Conservation (phyloP, 2,329 filamentous ascomycete genomes). For the Ceratocystis ficicola region DNA sequence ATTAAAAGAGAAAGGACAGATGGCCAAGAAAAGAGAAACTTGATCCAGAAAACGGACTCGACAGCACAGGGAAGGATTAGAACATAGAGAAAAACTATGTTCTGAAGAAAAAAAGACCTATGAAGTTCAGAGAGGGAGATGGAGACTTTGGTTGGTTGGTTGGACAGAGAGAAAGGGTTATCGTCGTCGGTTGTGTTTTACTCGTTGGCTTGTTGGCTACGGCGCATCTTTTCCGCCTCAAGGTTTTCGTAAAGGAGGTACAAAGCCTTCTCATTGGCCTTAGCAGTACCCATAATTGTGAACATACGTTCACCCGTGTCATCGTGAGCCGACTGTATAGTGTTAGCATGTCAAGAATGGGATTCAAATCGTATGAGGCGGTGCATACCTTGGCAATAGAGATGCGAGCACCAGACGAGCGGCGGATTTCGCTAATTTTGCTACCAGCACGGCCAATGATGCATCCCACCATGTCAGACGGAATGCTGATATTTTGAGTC, state of each 20-base stretch:
- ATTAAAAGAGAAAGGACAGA: slow-evolving; percentile 10
- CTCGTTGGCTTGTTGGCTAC: slow-evolving; percentile 58
- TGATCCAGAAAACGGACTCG: slow-evolving; percentile 9
- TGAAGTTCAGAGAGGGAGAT: slow-evolving; percentile 10
- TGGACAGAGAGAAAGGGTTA: slow-evolving; percentile 15
- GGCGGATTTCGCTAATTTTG: slow-evolving; percentile 98
- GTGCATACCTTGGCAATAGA: slow-evolving; percentile 74
- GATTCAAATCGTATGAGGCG: neutral
- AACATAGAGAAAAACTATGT: neutral
- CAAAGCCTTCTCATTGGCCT: slow-evolving; percentile 88
- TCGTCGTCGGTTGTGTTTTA: slow-evolving; percentile 29
- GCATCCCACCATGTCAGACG: slow-evolving; percentile 98
- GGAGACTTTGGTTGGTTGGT: slow-evolving; percentile 8
- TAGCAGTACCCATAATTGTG: slow-evolving; percentile 91
- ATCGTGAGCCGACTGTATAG: slow-evolving; percentile 67
- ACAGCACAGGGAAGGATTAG: neutral
- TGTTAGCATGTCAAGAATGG: slow-evolving; percentile 1
- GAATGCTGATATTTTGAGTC: slow-evolving; percentile 98
- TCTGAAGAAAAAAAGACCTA: neutral
- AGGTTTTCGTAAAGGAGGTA: slow-evolving; percentile 97
- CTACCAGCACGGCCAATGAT: slow-evolving; percentile 91
- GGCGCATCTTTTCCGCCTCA: slow-evolving; percentile 97
- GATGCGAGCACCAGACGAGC: slow-evolving; percentile 90
- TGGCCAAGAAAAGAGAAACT: slow-evolving; percentile 9
- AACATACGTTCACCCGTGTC: slow-evolving; percentile 99